These are phyloP conservation scores for Phytopythium sindhum DNA, from an alignment of 352 stramenopile species.

Conservation along the genomic window DNA sequence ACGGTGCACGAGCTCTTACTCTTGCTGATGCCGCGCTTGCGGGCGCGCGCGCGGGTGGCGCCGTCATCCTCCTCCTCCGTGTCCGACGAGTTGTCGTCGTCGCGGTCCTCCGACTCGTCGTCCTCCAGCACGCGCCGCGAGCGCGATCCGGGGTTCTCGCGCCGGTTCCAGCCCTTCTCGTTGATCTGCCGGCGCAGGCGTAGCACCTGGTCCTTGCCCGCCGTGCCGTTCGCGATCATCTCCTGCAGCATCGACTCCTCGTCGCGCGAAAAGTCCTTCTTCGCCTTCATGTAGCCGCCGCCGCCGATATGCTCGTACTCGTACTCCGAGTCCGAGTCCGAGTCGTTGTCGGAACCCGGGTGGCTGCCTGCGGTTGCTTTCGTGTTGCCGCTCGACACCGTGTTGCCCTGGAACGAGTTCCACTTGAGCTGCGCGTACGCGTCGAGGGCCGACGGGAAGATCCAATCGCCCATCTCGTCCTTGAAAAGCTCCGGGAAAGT, in stretches of 20 bases:
- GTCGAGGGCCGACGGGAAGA: slow-evolving; percentile 55
- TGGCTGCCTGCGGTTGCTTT: slow-evolving; percentile 9
- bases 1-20: slow-evolving; percentile 30
- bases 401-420: slow-evolving; percentile 57
- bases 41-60: slow-evolving; percentile 7
- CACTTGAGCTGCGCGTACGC: slow-evolving; percentile 80
- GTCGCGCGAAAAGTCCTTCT: slow-evolving; percentile 61
- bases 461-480: slow-evolving; percentile 42
- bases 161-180: slow-evolving; percentile 57
- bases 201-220: slow-evolving; percentile 63
- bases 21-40: slow-evolving; percentile 14
- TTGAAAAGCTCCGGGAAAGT: slow-evolving; percentile 57
- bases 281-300: slow-evolving; percentile 55
- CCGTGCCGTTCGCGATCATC: slow-evolving; percentile 79
- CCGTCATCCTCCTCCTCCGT: slow-evolving; percentile 44
- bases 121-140: slow-evolving; percentile 30
- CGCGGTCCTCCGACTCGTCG: slow-evolving; percentile 12
- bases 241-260: slow-evolving; percentile 71
- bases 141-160: slow-evolving; percentile 31
- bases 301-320: slow-evolving; percentile 40
- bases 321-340: slow-evolving; percentile 56
- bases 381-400: slow-evolving; percentile 7
- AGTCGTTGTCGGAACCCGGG: slow-evolving; percentile 41
- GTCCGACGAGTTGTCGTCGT: slow-evolving; percentile 33
- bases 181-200: slow-evolving; percentile 60